phyloP scores from a whole-genome alignment of 805 yeast genomes.

The Pichia nakasei region DNA sequence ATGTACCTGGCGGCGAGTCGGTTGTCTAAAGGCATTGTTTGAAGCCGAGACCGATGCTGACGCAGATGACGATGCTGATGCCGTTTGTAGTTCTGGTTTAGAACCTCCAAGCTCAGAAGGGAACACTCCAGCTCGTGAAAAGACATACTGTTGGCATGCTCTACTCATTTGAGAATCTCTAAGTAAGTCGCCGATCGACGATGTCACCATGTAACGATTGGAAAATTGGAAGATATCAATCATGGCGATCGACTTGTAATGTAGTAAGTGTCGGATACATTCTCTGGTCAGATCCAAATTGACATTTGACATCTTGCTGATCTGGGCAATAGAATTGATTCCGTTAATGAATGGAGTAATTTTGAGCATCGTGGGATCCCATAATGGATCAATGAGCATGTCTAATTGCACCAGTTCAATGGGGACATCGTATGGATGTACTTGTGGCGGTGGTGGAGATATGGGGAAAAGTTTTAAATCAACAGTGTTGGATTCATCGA shows the following conservation, averaged over 20 bases:
- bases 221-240: slow-evolving; percentile 85
- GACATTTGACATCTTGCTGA: slow-evolving; percentile 73
- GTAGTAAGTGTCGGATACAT: slow-evolving; percentile 85
- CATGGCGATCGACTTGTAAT: slow-evolving; percentile 76
- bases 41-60: too few relatives aligned
- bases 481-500: slow-evolving; percentile 80
- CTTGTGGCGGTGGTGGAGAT: slow-evolving; percentile 68
- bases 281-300: slow-evolving; percentile 71
- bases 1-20: too few relatives aligned
- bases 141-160: slow-evolving; percentile 81
- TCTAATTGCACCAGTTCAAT: slow-evolving; percentile 73
- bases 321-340: slow-evolving; percentile 67
- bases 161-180: slow-evolving; percentile 56
- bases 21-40: too few relatives aligned
- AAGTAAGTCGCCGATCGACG: slow-evolving; percentile 60
- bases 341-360: slow-evolving; percentile 86
- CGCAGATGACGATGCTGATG: background rate
- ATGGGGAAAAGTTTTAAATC: slow-evolving; percentile 92
- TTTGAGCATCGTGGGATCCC: slow-evolving; percentile 96
- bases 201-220: slow-evolving; percentile 84
- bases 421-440: slow-evolving; percentile 83
- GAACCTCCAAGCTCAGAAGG: too few relatives aligned
- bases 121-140: too few relatives aligned
- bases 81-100: background rate
- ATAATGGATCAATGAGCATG: slow-evolving; percentile 72